Evolutionary conservation across 2,329 filamentous ascomycete genomes (phyloP).

Genomic region (Alternaria sp.): DNA sequence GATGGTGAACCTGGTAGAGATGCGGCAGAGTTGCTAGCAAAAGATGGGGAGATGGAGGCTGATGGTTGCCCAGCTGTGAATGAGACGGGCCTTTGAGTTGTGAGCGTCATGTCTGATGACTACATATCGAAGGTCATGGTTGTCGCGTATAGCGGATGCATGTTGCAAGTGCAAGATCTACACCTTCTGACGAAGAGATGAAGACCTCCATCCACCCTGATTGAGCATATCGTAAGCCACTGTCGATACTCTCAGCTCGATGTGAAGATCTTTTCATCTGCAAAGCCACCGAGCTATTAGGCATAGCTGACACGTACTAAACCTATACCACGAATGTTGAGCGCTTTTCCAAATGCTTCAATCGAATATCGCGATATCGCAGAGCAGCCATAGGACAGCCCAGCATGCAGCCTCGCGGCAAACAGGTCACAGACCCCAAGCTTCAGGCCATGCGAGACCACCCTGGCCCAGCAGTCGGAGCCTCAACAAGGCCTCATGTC

Average conservation of each 20-base stretch:
- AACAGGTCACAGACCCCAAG: slow-evolving; percentile 7
- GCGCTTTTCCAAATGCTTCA: slow-evolving; percentile 3
- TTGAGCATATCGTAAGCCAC: slow-evolving; percentile 1
- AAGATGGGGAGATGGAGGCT: not conserved
- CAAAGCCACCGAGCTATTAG: not conserved
- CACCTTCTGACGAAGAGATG: not conserved
- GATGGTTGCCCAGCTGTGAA: not conserved
- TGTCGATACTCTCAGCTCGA: not conserved
- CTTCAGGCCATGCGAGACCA: slow-evolving; percentile 13
- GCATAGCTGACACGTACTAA: not conserved
- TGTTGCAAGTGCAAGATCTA: not conserved
- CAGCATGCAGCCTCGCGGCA: not conserved
- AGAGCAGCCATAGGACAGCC: not conserved
- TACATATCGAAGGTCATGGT: not conserved
- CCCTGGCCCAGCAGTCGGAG: slow-evolving; percentile 11
- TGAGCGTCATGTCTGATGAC: not conserved
- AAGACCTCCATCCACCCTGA: not conserved
- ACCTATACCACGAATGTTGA: slow-evolving; percentile 5
- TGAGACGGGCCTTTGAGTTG: not conserved
- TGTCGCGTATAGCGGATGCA: not conserved
- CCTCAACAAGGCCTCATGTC: slow-evolving; percentile 19
- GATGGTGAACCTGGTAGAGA: not conserved
- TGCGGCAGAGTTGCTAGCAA: not conserved
- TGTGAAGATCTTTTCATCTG: not conserved
- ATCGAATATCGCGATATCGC: not conserved